Base-by-base conservation (phyloP, 345 rosid genomes). In the Ceriops decandra region DNA sequence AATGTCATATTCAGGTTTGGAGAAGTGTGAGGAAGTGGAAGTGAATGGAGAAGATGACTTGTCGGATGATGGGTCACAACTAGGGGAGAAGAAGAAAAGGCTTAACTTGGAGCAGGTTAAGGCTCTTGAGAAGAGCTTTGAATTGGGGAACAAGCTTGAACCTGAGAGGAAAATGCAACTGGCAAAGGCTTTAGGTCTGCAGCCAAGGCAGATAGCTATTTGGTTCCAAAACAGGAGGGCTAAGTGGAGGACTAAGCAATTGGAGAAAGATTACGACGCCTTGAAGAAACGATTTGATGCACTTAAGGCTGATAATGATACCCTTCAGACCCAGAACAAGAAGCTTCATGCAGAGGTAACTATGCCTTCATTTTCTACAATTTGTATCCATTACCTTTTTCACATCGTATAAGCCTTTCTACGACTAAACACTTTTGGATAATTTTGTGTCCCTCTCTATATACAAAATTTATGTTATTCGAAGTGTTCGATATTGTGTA, bases 1-100 rank as follows among this genome's bases (percentile, higher is more conserved):
- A 20, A 76, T 86, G 87, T 90, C 93, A 1, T 86, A 87, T 74
- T 84, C 88, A 0, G 96, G 89, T 56, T 64, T 78, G 57, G 86
- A 86, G 32, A 83, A 80, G 64, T 72, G 82, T 21, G 85, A 80
- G 60, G 91, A 81, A 36, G 36, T 7, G 10, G 36, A 33, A 33
- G 87, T 72, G 51, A 78, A 74, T 54, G 84, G 84, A 52, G 96
- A 88, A 31, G 91, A 88, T 62, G 91, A 90, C 16, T 77, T 85
- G 60, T 90, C 96, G 7, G 96, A 90, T 72, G 96, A 90, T 82
- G 81, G 81, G 22, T 69, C 74, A 1, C 77, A 73, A 21, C 21
- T 77, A 26, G 81, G 81, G 65, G 81, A 77, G 74, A 77, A 69
- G 68, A 77, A 77, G 65, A 77, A 77, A 68, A 77, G 81, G 57